phyloP scores from a whole-genome alignment of 192 early-diverging fungal genomes.

The Umbelopsis sp. region DNA sequence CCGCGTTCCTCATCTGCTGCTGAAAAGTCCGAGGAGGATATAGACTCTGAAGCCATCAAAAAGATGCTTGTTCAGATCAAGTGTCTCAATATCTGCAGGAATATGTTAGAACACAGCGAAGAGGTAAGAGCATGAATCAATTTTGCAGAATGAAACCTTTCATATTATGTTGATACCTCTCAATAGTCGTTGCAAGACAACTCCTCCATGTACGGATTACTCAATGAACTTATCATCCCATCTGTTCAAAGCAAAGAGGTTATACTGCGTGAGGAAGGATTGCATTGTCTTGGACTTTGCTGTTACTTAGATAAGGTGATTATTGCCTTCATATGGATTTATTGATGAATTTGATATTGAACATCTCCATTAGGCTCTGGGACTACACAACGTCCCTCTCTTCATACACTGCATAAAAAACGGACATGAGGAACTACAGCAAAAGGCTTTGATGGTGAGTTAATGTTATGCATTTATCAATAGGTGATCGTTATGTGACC shows the following conservation, averaged over 20 bases:
- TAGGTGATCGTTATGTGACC: no score
- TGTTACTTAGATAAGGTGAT: conserved; percentile 75
- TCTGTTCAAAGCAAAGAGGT: conserved; percentile 69
- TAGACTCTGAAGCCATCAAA: conserved; percentile 46
- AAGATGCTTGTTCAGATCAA: conserved; percentile 60
- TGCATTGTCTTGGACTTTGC: conserved; percentile 81
- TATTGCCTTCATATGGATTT: neutral
- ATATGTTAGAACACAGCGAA: conserved; percentile 67
- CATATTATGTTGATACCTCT: conserved; percentile 3
- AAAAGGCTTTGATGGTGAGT: conserved; percentile 70
- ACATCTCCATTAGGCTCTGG: conserved; percentile 51
- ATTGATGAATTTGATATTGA: neutral
- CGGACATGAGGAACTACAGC: conserved; percentile 60
- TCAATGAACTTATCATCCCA: conserved; percentile 74
- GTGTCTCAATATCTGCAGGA: conserved; percentile 71
- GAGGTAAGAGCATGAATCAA: conserved; percentile 45
- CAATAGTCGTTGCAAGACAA: conserved; percentile 63
- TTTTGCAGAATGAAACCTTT: neutral
- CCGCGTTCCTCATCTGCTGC: conserved; percentile 20
- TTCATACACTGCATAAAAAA: conserved; percentile 71
- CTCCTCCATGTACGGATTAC: conserved; percentile 72
- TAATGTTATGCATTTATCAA: no score
- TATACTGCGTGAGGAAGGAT: conserved; percentile 72
- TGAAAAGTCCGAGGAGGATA: conserved; percentile 34
- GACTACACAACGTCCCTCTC: conserved; percentile 68